phyloP scores from a whole-genome alignment of 169 alveolate species.

The Plasmodium blacklocki region DNA sequence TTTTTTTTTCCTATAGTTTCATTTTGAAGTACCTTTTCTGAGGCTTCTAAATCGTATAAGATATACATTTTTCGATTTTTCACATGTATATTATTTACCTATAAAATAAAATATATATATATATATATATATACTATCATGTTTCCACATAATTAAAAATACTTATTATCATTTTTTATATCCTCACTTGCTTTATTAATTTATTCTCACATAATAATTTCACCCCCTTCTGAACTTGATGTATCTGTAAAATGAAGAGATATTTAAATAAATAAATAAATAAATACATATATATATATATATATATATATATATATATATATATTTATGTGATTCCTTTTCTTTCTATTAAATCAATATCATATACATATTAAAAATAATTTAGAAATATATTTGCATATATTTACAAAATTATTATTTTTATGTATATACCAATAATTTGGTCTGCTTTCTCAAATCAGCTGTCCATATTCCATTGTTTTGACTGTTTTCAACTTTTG shows the following conservation, averaged over 20 bases:
- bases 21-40: conserved; percentile 85
- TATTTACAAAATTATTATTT: too few relatives aligned
- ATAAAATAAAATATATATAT: background rate
- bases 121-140: too few relatives aligned
- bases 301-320: background rate
- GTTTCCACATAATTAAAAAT: too few relatives aligned
- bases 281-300: background rate
- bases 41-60: conserved; percentile 90
- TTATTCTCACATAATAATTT: conserved; percentile 88
- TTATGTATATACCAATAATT: conserved; percentile 78
- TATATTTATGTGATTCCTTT: background rate
- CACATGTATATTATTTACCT: conserved; percentile 90
- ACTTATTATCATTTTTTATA: conserved; percentile 8
- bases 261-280: background rate
- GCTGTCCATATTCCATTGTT: conserved; percentile 94
- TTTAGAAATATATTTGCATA: too few relatives aligned
- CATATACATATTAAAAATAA: too few relatives aligned
- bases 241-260: conserved; percentile 81
- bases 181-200: conserved; percentile 83
- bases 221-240: conserved; percentile 90
- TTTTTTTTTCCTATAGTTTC: background rate
- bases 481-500: conserved; percentile 93
- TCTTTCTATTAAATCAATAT: too few relatives aligned
- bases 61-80: conserved; percentile 92
- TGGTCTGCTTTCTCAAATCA: conserved; percentile 91